Conservation (phyloP, 2,329 filamentous ascomycete genomes). For the Trichoderma koningiopsis region DNA sequence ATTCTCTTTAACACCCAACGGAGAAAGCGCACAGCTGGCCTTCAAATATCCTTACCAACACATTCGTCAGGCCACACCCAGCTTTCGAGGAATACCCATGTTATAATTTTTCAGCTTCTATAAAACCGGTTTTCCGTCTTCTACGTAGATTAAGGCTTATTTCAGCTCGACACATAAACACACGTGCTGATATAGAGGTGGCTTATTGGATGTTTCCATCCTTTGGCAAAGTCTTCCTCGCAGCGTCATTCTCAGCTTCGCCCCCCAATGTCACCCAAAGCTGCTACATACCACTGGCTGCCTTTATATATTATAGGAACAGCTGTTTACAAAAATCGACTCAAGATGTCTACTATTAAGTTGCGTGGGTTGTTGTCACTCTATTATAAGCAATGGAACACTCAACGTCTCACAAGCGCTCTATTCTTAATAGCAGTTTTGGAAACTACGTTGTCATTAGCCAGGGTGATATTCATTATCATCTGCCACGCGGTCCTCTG, state of each 20-base stretch:
- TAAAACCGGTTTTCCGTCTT: too few species aligned
- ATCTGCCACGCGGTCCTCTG: not conserved
- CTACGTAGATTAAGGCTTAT: too few species aligned
- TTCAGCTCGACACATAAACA: too few species aligned
- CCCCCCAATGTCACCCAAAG: not conserved
- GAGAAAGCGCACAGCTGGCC: too few species aligned
- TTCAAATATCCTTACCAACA: too few species aligned
- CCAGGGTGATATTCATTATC: slow-evolving; percentile 21
- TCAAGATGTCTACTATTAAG: not conserved
- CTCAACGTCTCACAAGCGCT: not conserved
- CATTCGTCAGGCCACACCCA: too few species aligned
- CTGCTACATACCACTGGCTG: not conserved
- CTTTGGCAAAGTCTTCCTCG: not conserved
- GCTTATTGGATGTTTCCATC: not conserved
- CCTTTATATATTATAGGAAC: not conserved
- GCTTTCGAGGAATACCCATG: too few species aligned
- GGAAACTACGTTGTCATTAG: not conserved
- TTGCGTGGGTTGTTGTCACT: not conserved
- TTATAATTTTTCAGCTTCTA: too few species aligned
- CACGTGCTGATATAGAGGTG: not conserved
- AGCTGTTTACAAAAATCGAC: not conserved
- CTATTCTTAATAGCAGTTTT: not conserved
- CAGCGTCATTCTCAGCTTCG: not conserved
- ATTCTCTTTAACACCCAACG: too few species aligned
- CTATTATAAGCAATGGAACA: not conserved